These are phyloP conservation scores for Hemileccinum rubropunctum DNA, from an alignment of 768 basidiomycete species.

Conservation along the genomic window DNA sequence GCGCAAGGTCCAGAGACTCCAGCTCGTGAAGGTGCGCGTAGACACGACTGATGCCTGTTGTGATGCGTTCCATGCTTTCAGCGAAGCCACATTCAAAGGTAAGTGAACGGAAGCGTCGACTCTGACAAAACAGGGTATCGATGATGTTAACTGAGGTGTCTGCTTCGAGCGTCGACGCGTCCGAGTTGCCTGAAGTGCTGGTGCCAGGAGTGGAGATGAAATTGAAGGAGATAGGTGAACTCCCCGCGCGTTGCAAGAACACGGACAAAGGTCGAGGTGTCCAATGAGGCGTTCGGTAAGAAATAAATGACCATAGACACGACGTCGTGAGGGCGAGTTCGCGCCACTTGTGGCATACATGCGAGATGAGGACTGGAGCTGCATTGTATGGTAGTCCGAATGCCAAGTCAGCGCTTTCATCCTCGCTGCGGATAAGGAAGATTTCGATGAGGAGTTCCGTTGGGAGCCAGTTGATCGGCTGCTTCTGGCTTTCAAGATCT, in stretches of 20 bases:
- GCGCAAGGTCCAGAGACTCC: constrained; percentile 29
- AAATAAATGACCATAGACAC: constrained; percentile 44
- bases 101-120: constrained; percentile 32
- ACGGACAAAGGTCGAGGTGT: constrained; percentile 19
- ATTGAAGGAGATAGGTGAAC: constrained; percentile 34
- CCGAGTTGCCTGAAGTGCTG: constrained; percentile 4
- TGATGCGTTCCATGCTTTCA: constrained; percentile 28
- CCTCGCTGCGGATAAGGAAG: constrained; percentile 34
- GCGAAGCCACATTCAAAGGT: constrained; percentile 32
- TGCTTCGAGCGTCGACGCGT: constrained; percentile 17
- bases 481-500: constrained; percentile 39
- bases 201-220: constrained; percentile 26
- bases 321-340: constrained; percentile 41
- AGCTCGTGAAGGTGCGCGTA: constrained; percentile 22
- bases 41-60: constrained; percentile 18
- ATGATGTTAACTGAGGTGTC: constrained; percentile 27
- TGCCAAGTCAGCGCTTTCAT: constrained; percentile 22
- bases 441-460: constrained; percentile 45
- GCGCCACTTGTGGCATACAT: constrained; percentile 52
- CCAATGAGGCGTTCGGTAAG: constrained; percentile 27
- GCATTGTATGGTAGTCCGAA: constrained; percentile 28
- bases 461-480: constrained; percentile 52
- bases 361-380: constrained; percentile 42
- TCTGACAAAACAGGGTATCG: constrained; percentile 17
- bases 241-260: constrained; percentile 37